Evolutionary conservation across 1,139 yeast genomes (phyloP).

Genomic region (Magnusiomyces paraingens): DNA sequence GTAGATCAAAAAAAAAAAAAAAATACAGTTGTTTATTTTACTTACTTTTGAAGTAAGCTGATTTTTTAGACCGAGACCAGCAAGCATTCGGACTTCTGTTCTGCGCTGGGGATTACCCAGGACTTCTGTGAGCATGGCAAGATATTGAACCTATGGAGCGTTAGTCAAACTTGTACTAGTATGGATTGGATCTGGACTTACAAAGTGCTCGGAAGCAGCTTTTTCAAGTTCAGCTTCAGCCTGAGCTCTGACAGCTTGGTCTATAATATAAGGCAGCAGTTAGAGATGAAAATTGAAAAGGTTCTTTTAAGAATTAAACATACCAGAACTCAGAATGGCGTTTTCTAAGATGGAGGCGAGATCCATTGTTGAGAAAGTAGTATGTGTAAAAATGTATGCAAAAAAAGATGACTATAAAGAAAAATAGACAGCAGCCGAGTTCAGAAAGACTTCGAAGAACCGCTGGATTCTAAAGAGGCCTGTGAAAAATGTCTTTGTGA

Average conservation of each 20-base stretch:
- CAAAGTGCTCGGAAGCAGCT: conserved; percentile 71
- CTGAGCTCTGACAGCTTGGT: conserved; percentile 62
- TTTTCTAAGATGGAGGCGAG: conserved; percentile 69
- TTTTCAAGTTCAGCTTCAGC: conserved; percentile 76
- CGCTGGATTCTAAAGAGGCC: no score
- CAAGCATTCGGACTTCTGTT: conserved; percentile 85
- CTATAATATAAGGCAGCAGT: conserved; percentile 24
- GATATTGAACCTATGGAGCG: conserved; percentile 41
- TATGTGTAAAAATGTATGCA: not conserved
- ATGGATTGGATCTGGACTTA: conserved; percentile 6
- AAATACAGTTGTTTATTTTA: conserved; percentile 28
- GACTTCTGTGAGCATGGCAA: conserved; percentile 64
- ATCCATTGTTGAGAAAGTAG: conserved; percentile 43
- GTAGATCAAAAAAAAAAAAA: not conserved
- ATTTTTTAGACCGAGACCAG: conserved; percentile 83
- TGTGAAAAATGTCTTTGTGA: no score
- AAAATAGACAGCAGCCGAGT: no score
- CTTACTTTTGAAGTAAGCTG: conserved; percentile 61
- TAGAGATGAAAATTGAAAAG: not conserved
- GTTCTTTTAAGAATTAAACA: not conserved
- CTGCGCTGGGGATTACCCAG: conserved; percentile 60
- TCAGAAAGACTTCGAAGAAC: no score
- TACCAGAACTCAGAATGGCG: conserved; percentile 40
- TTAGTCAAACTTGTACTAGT: not conserved
- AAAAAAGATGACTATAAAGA: not conserved